A percentile compares a stretch with the other conserved stretches of the same genome.
phyloP scores from a whole-genome alignment of 2,329 filamentous ascomycete genomes.

The Botrytis aclada region DNA sequence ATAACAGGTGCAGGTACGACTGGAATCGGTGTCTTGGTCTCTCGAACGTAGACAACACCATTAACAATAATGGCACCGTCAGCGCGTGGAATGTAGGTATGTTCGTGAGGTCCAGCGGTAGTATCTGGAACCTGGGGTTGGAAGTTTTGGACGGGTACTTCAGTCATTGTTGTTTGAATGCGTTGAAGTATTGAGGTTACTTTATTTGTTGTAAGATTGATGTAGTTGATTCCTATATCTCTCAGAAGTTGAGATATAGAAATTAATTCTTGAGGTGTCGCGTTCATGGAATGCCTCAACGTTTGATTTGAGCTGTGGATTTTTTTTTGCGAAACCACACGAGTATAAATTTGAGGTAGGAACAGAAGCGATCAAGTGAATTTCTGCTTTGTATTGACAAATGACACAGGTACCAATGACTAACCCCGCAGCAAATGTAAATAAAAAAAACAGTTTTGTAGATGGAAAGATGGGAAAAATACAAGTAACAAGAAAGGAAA shows the following conservation, averaged over 20 bases:
- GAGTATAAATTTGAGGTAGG: not conserved
- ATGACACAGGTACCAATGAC: not conserved
- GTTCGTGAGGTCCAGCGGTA: constrained; percentile 52
- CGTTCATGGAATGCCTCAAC: not conserved
- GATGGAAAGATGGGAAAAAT: not conserved
- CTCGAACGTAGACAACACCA: constrained; percentile 26
- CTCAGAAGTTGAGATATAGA: not conserved
- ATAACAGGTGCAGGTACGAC: constrained; percentile 10
- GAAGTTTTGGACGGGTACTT: constrained; percentile 48
- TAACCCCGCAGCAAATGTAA: not conserved
- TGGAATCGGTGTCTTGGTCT: not conserved
- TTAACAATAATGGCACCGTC: constrained; percentile 32
- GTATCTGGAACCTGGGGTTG: constrained; percentile 59
- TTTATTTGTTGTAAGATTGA: not conserved
- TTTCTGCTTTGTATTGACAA: not conserved
- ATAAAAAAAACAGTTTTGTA: not conserved
- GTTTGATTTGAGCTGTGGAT: not conserved
- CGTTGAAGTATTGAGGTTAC: not conserved
- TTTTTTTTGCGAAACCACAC: not conserved
- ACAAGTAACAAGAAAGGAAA: not conserved
- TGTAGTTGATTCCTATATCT: not conserved
- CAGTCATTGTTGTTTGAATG: constrained; percentile 39
- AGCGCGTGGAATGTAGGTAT: constrained; percentile 52
- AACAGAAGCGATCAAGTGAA: not conserved
- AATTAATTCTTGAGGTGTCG: not conserved